Evolutionary conservation across 306 rosid species (phyloP).

Genomic region (Vigna hirtella): DNA sequence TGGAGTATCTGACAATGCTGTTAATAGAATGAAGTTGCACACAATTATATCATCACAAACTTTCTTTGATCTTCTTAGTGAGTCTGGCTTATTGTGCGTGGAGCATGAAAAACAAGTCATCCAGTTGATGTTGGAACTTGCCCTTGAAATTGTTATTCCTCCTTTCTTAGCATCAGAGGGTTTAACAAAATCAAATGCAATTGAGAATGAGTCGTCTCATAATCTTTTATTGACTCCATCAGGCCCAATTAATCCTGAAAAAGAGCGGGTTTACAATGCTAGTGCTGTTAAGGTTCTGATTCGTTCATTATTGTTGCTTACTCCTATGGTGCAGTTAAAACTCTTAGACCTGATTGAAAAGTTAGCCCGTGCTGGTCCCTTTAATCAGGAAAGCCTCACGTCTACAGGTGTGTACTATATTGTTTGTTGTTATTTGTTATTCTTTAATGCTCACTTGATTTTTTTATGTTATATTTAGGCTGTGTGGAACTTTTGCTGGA

Average conservation of each 20-base stretch:
- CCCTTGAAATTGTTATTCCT: conserved; percentile 88
- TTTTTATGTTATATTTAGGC: conserved; percentile 58
- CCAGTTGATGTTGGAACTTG: conserved; percentile 91
- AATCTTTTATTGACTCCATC: conserved; percentile 72
- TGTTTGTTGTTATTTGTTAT: conserved; percentile 39
- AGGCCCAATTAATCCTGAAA: conserved; percentile 77
- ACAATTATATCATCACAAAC: conserved; percentile 84
- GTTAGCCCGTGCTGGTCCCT: conserved; percentile 84
- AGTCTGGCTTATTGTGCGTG: conserved; percentile 92
- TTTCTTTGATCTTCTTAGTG: conserved; percentile 87
- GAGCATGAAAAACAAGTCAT: conserved; percentile 92
- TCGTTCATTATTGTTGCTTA: conserved; percentile 76
- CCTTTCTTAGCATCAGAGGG: conserved; percentile 78
- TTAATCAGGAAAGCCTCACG: conserved; percentile 91
- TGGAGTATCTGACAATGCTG: conserved; percentile 80
- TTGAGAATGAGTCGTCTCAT: conserved; percentile 58
- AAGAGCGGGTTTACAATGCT: conserved; percentile 86
- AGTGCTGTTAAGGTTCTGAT: conserved; percentile 85
- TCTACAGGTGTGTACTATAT: conserved; percentile 72
- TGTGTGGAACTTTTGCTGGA: conserved; percentile 94
- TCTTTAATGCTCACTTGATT: conserved; percentile 32
- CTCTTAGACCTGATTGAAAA: conserved; percentile 76
- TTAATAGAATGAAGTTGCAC: conserved; percentile 84
- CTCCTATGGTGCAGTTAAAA: conserved; percentile 91
- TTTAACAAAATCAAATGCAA: conserved; percentile 51